Evolutionary conservation across 352 stramenopile species (phyloP).

Genomic region (Phytopythium aichiense): DNA sequence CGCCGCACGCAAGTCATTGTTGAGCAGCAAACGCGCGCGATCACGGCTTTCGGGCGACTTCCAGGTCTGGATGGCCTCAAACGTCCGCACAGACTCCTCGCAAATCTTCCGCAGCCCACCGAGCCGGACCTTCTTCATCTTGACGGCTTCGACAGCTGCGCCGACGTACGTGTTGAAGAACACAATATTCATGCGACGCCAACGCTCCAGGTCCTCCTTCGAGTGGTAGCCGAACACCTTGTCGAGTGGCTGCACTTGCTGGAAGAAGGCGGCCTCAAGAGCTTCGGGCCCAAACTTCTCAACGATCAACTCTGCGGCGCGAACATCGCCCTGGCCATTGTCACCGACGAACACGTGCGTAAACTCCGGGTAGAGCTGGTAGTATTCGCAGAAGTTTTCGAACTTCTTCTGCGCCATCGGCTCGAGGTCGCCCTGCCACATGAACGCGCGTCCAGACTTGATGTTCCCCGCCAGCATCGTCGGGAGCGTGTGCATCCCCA

Average conservation of each 20-base stretch:
- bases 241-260: constrained; percentile 83
- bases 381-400: constrained; percentile 92
- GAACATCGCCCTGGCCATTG: constrained; percentile 94
- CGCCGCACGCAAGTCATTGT: constrained; percentile 52
- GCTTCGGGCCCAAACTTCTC: constrained; percentile 63
- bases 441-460: constrained; percentile 91
- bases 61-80: constrained; percentile 57
- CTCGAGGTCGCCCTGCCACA: constrained; percentile 95
- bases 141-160: constrained; percentile 71
- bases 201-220: constrained; percentile 68
- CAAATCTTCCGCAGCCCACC: constrained; percentile 66
- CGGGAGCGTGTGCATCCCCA: constrained; percentile 94
- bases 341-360: constrained; percentile 98
- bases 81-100: constrained; percentile 42
- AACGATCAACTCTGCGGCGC: constrained; percentile 88
- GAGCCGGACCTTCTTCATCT: constrained; percentile 68
- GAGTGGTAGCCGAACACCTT: constrained; percentile 82
- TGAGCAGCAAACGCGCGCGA: constrained; percentile 51
- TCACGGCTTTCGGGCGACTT: constrained; percentile 56
- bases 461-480: constrained; percentile 95
- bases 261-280: constrained; percentile 86
- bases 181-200: constrained; percentile 85
- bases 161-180: constrained; percentile 92
- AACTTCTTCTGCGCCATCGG: constrained; percentile 98
- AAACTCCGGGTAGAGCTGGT: constrained; percentile 98